A percentile compares a stretch with the other conserved stretches of the same genome.
Evolutionary conservation across 257 asterid genomes (phyloP).

Genomic region (Fraxinus americana): DNA sequence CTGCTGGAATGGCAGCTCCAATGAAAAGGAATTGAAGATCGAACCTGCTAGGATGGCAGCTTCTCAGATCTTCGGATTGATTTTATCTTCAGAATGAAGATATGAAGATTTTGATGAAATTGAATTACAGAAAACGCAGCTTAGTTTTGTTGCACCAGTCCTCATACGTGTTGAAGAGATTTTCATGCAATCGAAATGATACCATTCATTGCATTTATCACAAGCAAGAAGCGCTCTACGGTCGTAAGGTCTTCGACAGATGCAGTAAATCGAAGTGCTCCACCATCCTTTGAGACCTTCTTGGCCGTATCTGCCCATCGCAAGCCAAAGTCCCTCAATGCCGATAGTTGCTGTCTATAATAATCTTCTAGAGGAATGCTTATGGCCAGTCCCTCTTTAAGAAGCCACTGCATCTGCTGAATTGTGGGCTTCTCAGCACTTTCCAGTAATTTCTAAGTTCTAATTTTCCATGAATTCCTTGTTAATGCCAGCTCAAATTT

Average conservation of each 20-base stretch:
- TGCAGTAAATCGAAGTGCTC: constrained; percentile 72
- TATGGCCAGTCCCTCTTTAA: constrained; percentile 76
- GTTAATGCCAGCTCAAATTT: constrained; percentile 73
- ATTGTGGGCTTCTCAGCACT: constrained; percentile 68
- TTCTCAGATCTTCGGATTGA: too few relatives aligned
- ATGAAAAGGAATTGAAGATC: too few relatives aligned
- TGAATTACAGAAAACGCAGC: too few relatives aligned
- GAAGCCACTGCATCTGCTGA: constrained; percentile 71
- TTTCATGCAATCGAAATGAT: constrained; percentile 87
- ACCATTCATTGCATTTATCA: constrained; percentile 90
- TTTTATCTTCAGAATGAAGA: too few relatives aligned
- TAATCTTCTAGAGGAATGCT: constrained; percentile 68
- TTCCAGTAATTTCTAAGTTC: constrained; percentile 57
- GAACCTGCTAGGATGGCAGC: too few relatives aligned
- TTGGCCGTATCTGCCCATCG: constrained; percentile 79
- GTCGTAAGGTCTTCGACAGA: constrained; percentile 84
- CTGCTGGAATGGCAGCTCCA: too few relatives aligned
- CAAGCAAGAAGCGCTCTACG: constrained; percentile 88
- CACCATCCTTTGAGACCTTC: constrained; percentile 87
- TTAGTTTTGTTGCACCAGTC: too few relatives aligned
- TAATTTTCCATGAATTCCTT: constrained; percentile 75
- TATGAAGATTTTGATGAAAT: too few relatives aligned
- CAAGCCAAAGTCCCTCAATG: constrained; percentile 53
- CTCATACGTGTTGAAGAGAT: constrained; percentile 49
- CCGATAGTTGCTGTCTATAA: constrained; percentile 50